Evolutionary conservation across 1,284 basidiomycete genomes (phyloP), one percentile per base, ranked within the genome.

Genomic region (Golubevia sp.): DNA sequence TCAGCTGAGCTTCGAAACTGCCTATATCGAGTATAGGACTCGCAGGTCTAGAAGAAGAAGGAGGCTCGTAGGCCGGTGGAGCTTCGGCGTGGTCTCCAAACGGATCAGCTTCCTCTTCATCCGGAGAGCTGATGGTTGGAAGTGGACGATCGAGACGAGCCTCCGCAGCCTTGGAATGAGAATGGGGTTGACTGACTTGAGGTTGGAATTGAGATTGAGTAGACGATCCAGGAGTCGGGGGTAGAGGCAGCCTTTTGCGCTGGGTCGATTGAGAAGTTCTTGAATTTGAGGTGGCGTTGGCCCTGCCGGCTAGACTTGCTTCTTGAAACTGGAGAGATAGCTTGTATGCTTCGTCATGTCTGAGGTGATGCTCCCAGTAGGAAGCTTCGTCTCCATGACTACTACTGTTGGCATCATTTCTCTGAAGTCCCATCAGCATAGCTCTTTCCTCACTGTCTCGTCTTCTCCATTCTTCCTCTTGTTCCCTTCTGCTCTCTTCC

Each of bases 401-500:
- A 11, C 49, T n/a, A 15, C 44, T 21, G 13, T 48, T 26, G 4
- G 50, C 38, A n/a, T n/a, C n/a, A 23, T 25, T 51, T 3, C 48
- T 5, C 27, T 49, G 2, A 56, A 61, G 24, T 54, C 8, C 11
- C 52, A 26, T 7, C 5, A n/a, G 20, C 21, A 71, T 27, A 1
- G 66, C 62, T 7, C 62, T 55, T 24, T 68, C 64, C 3, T 67
- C 70, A 57, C 67, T 69, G 34, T 71, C 70, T 11, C 70, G 60
- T 7, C 70, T 58, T 4, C 38, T 58, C 70, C 70, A 71, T 50
- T 71, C 70, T 44, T 69, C 66, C n/a, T 71, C 67, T 44, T 71
- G 70, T 56, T 71, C 67, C 30, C 51, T 58, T 51, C 66, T 30
- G 54, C 70, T 71, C 38, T 69, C 59, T 18, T 68, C 55, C 7